Conservation (phyloP, 257 asterid species). For the Ilex aquifolium region DNA sequence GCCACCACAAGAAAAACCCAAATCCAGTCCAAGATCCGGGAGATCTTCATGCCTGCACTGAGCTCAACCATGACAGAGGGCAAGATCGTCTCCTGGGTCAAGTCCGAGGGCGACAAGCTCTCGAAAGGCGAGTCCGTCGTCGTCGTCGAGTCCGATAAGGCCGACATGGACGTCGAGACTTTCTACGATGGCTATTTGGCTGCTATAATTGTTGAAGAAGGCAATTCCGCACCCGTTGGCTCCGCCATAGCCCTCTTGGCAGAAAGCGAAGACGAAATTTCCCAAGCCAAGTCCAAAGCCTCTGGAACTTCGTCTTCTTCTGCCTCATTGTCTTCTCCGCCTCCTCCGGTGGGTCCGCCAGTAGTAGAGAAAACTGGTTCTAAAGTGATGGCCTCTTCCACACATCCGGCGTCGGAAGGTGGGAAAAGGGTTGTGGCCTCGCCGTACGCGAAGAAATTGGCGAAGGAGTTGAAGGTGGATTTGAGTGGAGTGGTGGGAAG, state of each 20-base stretch:
- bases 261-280: conserved; percentile 82
- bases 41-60: conserved; percentile 94
- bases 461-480: conserved; percentile 77
- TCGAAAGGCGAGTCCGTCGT: conserved; percentile 88
- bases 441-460: conserved; percentile 92
- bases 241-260: conserved; percentile 88
- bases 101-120: conserved; percentile 86
- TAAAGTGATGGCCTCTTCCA: conserved; percentile 35
- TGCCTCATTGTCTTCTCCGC: neutral
- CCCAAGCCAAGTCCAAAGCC: conserved; percentile 53
- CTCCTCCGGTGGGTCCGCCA: conserved; percentile 5
- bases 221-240: conserved; percentile 80
- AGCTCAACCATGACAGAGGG: conserved; percentile 99
- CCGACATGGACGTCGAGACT: conserved; percentile 96
- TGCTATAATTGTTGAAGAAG: conserved; percentile 81
- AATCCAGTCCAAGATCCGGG: conserved; percentile 81
- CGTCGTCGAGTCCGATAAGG: conserved; percentile 92
- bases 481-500: conserved; percentile 70
- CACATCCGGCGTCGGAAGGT: conserved; percentile 79
- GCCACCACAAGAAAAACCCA: conserved; percentile 21
- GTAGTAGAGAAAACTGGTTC: conserved; percentile 22
- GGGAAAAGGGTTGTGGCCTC: conserved; percentile 92
- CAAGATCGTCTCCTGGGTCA: conserved; percentile 86
- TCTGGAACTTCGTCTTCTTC: conserved; percentile 2
- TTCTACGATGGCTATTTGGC: conserved; percentile 89